Evolutionary conservation across 805 yeast species (phyloP), one percentile per base, ranked within the genome.

Genomic region (Metschnikowia dekortorum): DNA sequence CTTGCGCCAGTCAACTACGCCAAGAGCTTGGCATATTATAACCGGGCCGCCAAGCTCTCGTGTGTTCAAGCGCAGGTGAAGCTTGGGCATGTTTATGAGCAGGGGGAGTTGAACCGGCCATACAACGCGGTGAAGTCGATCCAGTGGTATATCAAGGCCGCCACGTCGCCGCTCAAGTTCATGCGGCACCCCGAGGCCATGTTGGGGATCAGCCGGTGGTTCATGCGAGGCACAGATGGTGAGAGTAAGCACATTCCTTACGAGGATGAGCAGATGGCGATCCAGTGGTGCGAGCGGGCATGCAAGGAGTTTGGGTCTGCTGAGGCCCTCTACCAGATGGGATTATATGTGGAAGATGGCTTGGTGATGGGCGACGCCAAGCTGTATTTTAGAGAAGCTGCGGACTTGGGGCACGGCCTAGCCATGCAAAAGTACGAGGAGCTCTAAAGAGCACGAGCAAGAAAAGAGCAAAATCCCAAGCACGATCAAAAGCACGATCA

Each of bases 151-250:
- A 60, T 71, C 55, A 70, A 68, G 59, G 76, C 77, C 1, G 63
- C 71, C 2, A 62, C 69, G 13, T 69, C 74, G 13, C 74, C 76
- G 18, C 57, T 73, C 28, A 61, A 66, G 13, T 71, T 66, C 61
- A 65, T 62, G 49, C 63, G 76, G 49, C 75, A 71, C 51, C 75
- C 76, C 0, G 77, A 73, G 46, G 77, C 78, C 7, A 71, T 73
- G 75, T 56, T 73, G 46, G 78, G 78, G 0, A 65, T 74, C 53
- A 61, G 70, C 36, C 62, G 78, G 48, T 74, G 78, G 78, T 64
- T 61, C 46, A 55, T 72, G 50, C 55, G 52, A 39, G 77, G 76
- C 14, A 59, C 67, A 10, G 56, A 67, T 10, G 73, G 72, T 8
- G 55, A 53, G 22, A 63, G 67, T 47, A 70, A 67, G 49, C 67